phyloP scores from a whole-genome alignment of 2,329 filamentous ascomycete species.

The Alternaria sp. region DNA sequence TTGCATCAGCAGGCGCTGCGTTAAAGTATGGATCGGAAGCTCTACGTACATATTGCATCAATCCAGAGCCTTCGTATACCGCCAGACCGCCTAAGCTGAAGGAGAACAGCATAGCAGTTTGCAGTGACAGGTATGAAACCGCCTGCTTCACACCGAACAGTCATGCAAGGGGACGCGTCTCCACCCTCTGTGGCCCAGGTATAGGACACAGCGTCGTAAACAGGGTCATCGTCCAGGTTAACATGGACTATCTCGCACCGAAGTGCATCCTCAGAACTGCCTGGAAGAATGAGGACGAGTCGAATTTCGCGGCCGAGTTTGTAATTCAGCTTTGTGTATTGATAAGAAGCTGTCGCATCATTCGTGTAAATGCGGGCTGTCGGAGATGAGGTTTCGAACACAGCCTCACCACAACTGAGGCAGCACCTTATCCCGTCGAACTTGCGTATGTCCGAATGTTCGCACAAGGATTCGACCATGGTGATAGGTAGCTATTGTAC shows the following conservation, averaged over 20 bases:
- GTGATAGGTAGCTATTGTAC: background rate
- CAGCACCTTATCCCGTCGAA: slow-evolving; percentile 26
- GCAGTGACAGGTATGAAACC: slow-evolving; percentile 16
- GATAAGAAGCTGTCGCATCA: background rate
- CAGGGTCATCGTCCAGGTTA: slow-evolving; percentile 13
- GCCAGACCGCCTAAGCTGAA: slow-evolving; percentile 9
- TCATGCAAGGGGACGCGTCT: background rate
- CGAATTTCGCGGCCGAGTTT: slow-evolving; percentile 13
- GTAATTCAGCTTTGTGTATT: slow-evolving; percentile 18
- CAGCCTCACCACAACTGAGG: slow-evolving; percentile 21
- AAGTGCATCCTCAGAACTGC: background rate
- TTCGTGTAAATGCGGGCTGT: background rate
- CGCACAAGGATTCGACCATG: slow-evolving; percentile 6
- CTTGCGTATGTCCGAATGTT: slow-evolving; percentile 21
- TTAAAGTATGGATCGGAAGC: background rate
- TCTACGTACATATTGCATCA: slow-evolving; percentile 26
- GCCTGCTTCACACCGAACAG: background rate
- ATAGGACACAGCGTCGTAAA: slow-evolving; percentile 26
- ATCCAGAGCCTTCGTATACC: slow-evolving; percentile 23
- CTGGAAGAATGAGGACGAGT: slow-evolving; percentile 6
- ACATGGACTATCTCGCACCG: slow-evolving; percentile 15
- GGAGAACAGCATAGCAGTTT: slow-evolving; percentile 22
- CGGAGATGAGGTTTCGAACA: slow-evolving; percentile 7
- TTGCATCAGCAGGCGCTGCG: background rate
- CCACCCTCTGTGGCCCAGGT: slow-evolving; percentile 19